A percentile compares a stretch with the other conserved stretches of the same genome.
Conservation (phyloP, 2,329 filamentous ascomycete species). For the Geosmithia flava region DNA sequence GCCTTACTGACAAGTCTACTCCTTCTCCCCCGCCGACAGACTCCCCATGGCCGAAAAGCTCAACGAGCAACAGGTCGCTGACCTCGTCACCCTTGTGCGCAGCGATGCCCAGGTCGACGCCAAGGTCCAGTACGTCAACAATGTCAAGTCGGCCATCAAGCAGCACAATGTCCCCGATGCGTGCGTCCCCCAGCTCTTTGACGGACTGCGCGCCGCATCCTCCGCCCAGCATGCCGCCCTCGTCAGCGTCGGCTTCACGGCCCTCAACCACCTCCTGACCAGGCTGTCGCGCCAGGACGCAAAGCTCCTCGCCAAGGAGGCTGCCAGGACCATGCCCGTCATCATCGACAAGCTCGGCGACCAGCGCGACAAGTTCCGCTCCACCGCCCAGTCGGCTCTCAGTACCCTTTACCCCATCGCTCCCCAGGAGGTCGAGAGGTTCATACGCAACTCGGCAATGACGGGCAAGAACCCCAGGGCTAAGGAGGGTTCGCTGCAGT, state of each 20-base stretch:
- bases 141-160: slow-evolving; percentile 80
- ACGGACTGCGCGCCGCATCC: slow-evolving; percentile 66
- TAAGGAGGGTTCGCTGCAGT: slow-evolving; percentile 75
- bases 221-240: slow-evolving; percentile 65
- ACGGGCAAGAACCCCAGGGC: slow-evolving; percentile 69
- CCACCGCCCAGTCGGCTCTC: slow-evolving; percentile 62
- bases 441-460: slow-evolving; percentile 67
- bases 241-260: slow-evolving; percentile 74
- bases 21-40: not conserved
- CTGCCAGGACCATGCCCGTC: slow-evolving; percentile 57
- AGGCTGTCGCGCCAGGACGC: slow-evolving; percentile 77
- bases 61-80: slow-evolving; percentile 44
- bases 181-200: slow-evolving; percentile 63
- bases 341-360: slow-evolving; percentile 81
- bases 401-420: slow-evolving; percentile 63
- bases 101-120: slow-evolving; percentile 56
- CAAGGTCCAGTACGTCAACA: slow-evolving; percentile 60
- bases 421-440: slow-evolving; percentile 63
- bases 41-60: slow-evolving; percentile 41
- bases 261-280: slow-evolving; percentile 77
- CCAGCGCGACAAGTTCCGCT: slow-evolving; percentile 72
- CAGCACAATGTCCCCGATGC: slow-evolving; percentile 77
- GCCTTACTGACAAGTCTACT: too few relatives aligned
- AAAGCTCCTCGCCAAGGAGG: slow-evolving; percentile 58
- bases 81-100: slow-evolving; percentile 38